A percentile compares a stretch with the other conserved stretches of the same genome.
These are phyloP conservation scores for Nasturtium officinale DNA, from an alignment of 345 rosid species.

Conservation along the genomic window DNA sequence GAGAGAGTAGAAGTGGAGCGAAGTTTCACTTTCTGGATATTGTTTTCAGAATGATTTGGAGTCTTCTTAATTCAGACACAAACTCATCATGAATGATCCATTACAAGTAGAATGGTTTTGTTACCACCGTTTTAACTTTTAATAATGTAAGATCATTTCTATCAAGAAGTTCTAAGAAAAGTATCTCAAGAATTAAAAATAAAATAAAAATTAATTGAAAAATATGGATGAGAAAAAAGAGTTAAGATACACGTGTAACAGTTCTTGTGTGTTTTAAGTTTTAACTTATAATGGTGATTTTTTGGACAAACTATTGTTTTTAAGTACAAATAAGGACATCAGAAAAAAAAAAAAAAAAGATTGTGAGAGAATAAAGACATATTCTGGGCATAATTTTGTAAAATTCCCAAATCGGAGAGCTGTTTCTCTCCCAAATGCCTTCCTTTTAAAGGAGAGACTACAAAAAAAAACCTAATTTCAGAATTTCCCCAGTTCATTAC, in stretches of 20 bases:
- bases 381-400: not conserved
- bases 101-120: slow-evolving; percentile 4
- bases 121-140: no score
- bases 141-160: no score
- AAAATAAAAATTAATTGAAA: no score
- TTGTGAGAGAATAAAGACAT: slow-evolving; percentile 30
- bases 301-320: no score
- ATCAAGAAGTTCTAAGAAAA: no score
- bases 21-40: slow-evolving; percentile 43
- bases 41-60: slow-evolving; percentile 1
- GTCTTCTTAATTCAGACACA: slow-evolving; percentile 6
- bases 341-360: slow-evolving; percentile 25
- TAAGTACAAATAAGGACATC: not conserved
- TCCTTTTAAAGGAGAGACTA: not conserved
- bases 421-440: slow-evolving; percentile 14
- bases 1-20: slow-evolving; percentile 35
- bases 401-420: slow-evolving; percentile 21
- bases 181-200: no score
- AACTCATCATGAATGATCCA: not conserved
- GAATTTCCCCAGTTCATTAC: not conserved
- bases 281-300: no score
- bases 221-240: no score
- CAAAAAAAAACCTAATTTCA: slow-evolving; percentile 23
- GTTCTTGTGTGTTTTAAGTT: no score
- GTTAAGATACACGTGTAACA: no score